Percentiles rank a stretch among this genome's conserved stretches.
Conservation (phyloP, 306 rosid species). For the Vigna unguiculata region DNA sequence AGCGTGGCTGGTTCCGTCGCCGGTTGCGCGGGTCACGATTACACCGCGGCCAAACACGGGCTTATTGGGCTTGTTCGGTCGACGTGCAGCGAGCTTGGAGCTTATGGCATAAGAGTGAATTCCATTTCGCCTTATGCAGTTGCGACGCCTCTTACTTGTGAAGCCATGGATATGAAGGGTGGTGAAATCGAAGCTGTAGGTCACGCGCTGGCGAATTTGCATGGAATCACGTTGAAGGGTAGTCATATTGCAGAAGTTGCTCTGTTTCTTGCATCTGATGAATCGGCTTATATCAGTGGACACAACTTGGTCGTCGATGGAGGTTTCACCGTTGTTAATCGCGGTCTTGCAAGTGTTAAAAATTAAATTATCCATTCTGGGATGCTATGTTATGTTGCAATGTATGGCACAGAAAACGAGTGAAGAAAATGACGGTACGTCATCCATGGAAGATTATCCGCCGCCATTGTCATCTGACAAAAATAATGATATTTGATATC, state of each 20-base stretch:
- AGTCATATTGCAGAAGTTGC: conserved; percentile 75
- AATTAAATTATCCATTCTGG: background rate
- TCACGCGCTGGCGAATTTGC: conserved; percentile 52
- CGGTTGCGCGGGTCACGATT: conserved; percentile 56
- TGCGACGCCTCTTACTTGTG: conserved; percentile 67
- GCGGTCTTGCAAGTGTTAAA: conserved; percentile 30
- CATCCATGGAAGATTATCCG: no score
- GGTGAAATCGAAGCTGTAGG: conserved; percentile 53
- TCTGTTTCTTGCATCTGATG: conserved; percentile 78
- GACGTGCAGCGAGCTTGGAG: conserved; percentile 73
- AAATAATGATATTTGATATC: no score
- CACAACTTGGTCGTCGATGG: conserved; percentile 72
- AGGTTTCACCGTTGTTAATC: conserved; percentile 64
- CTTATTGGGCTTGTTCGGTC: conserved; percentile 64
- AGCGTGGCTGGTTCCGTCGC: conserved; percentile 67
- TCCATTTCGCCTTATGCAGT: conserved; percentile 66
- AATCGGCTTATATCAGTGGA: conserved; percentile 70
- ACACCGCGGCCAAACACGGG: conserved; percentile 65
- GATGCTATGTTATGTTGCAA: background rate
- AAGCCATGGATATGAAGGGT: conserved; percentile 29
- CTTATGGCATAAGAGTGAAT: conserved; percentile 75
- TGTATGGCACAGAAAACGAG: no score
- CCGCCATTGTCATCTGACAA: no score
- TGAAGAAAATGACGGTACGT: no score
- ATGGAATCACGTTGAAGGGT: conserved; percentile 67